Base-by-base conservation (phyloP, 73 alveolate genomes). In the Urostyla sp. region DNA sequence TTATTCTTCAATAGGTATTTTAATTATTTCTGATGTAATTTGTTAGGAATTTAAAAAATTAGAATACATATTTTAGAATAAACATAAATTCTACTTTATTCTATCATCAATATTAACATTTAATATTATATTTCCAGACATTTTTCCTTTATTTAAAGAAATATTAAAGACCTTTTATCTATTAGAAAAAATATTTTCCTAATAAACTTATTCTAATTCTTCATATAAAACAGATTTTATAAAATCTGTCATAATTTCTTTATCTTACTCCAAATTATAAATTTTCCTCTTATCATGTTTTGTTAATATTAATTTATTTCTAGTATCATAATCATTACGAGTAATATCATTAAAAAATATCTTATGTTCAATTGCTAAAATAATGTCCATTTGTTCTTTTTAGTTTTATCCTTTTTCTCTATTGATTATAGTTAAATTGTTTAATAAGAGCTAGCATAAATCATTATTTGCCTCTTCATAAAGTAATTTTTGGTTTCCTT, bases 231-330 rank as follows among this genome's bases (percentile, higher is more conserved):
- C 49, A 11, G 40, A 5, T 40, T 69, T 69, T 1, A 46, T 69
- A 30, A 69, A 69, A 44, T 69, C 83, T 24, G 83, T 69, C 36
- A 54, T 34, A 26, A 69, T 7, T 16, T 18, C 11, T 38, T 49
- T 69, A 40, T 69, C 83, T 69, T 69, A 40, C 7, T 46, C 56
- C 48, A 69, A 27, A 1, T 69, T 69, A 16, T 69, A n/a, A n/a
- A n/a, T 69, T 69, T 69, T 69, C 34, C 69, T 45, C 58, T 69
- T 69, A 49, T 69, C 83, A 32, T 69, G 67, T 45, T 69, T 69
- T 27, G 67, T 52, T 24, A 69, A 30, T 15, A 69, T 69, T 2
- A 45, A 10, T 31, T 27, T 69, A 23, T 69, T 69, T 6, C 55
- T 44, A 44, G 37, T 6, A 26, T 69, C 83, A 69, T 46, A 69